Evolutionary conservation across 768 basidiomycete genomes (phyloP).

Genomic region (Lactifluus piperatus): DNA sequence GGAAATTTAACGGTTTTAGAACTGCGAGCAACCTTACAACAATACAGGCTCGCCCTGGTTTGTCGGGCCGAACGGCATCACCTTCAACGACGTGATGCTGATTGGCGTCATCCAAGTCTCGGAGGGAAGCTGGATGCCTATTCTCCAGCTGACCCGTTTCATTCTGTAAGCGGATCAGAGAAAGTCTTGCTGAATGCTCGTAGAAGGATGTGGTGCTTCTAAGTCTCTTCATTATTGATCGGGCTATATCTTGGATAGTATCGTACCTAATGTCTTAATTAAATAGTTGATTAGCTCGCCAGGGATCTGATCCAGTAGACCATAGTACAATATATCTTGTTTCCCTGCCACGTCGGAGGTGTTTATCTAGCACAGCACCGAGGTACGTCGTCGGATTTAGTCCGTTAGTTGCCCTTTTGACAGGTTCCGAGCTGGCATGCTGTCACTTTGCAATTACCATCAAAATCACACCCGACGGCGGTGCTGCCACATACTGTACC

Average conservation of each 20-base stretch:
- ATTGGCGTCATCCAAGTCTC: constrained; percentile 18
- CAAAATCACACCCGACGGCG: not conserved
- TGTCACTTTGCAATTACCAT: not conserved
- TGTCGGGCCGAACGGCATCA: constrained; percentile 1
- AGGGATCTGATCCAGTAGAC: not conserved
- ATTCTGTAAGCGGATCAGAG: not conserved
- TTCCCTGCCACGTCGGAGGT: not conserved
- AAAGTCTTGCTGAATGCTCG: no score
- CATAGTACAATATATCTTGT: not conserved
- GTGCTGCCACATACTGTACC: not conserved
- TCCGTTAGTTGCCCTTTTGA: not conserved
- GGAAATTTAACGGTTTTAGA: constrained; percentile 3
- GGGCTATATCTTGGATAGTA: not conserved
- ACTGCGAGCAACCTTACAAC: not conserved
- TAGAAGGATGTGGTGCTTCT: not conserved
- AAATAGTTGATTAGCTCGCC: not conserved
- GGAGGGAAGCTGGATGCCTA: constrained; percentile 15
- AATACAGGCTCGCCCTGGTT: not conserved
- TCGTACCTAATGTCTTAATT: not conserved
- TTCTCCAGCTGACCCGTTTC: constrained; percentile 12
- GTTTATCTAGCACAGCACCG: not conserved
- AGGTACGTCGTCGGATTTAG: not conserved
- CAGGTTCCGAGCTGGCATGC: not conserved
- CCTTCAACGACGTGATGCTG: constrained; percentile 8
- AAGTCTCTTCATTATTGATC: not conserved